A percentile compares a stretch with the other conserved stretches of the same genome.
phyloP scores from a whole-genome alignment of 202 grass and related monocot genomes.

The Schoenoplectus triqueter region DNA sequence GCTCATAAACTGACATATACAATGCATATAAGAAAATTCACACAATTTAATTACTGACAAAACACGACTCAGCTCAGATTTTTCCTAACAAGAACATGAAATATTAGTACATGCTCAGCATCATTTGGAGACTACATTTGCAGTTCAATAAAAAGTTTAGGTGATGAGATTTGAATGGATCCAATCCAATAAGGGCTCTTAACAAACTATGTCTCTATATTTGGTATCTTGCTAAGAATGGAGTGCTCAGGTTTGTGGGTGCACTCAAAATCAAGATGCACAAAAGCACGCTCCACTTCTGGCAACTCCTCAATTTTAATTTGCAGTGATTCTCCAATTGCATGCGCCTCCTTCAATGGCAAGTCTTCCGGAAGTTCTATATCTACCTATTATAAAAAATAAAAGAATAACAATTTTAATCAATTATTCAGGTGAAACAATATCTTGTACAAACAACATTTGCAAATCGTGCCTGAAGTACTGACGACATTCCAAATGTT shows the following conservation, averaged over 20 bases:
- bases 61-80: neutral
- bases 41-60: neutral
- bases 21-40: neutral
- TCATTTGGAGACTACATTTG: neutral
- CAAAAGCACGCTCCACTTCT: conserved; percentile 88
- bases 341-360: conserved; percentile 83
- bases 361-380: conserved; percentile 94
- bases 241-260: conserved; percentile 92
- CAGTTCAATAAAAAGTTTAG: neutral
- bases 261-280: conserved; percentile 92
- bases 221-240: conserved; percentile 78
- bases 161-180: neutral
- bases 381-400: conserved; percentile 65
- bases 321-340: conserved; percentile 90
- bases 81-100: neutral
- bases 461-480: neutral
- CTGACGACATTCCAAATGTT: neutral
- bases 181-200: neutral
- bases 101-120: neutral
- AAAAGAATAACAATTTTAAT: neutral
- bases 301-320: conserved; percentile 88
- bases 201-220: conserved; percentile 52
- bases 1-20: neutral
- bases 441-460: neutral
- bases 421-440: neutral